These are phyloP conservation scores for Pyricularia sp. DNA, from an alignment of 2,329 filamentous ascomycete species.

Conservation along the genomic window DNA sequence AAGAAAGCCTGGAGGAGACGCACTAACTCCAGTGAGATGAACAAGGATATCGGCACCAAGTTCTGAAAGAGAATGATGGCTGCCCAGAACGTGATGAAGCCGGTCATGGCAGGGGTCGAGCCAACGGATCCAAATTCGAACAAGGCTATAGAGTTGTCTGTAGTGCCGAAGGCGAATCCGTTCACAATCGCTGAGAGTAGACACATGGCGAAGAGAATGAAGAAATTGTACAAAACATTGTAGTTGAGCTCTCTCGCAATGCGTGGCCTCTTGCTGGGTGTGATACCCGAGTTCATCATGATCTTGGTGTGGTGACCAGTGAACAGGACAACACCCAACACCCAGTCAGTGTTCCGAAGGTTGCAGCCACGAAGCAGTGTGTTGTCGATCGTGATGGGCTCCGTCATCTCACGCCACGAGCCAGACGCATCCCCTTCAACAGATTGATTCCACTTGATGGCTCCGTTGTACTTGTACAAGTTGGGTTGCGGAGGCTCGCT, in stretches of 20 bases:
- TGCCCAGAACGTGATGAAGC: constrained; percentile 95
- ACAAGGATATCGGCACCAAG: constrained; percentile 94
- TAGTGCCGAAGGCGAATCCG: constrained; percentile 66
- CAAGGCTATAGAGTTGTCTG: constrained; percentile 59
- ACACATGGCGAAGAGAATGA: constrained; percentile 81
- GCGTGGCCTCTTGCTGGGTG: constrained; percentile 82
- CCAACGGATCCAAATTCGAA: constrained; percentile 84
- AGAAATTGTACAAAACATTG: constrained; percentile 95
- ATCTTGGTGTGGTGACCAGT: constrained; percentile 96
- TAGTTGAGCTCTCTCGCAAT: constrained; percentile 92
- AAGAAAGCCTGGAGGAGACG: constrained; percentile 88
- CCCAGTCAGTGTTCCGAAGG: constrained; percentile 90
- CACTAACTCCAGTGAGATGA: constrained; percentile 94
- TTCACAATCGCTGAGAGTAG: constrained; percentile 73
- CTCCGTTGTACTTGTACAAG: constrained; percentile 87
- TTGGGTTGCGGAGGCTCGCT: constrained; percentile 89
- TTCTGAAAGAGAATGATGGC: constrained; percentile 94
- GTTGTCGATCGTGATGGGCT: constrained; percentile 92
- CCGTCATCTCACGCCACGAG: constrained; percentile 65
- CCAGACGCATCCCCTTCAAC: constrained; percentile 46
- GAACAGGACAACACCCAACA: constrained; percentile 82
- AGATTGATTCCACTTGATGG: constrained; percentile 72
- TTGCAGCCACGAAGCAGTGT: constrained; percentile 86
- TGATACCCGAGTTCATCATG: constrained; percentile 96
- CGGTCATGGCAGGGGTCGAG: constrained; percentile 60